Conservation (phyloP, 345 rosid species). For the Heritiera fomes region DNA sequence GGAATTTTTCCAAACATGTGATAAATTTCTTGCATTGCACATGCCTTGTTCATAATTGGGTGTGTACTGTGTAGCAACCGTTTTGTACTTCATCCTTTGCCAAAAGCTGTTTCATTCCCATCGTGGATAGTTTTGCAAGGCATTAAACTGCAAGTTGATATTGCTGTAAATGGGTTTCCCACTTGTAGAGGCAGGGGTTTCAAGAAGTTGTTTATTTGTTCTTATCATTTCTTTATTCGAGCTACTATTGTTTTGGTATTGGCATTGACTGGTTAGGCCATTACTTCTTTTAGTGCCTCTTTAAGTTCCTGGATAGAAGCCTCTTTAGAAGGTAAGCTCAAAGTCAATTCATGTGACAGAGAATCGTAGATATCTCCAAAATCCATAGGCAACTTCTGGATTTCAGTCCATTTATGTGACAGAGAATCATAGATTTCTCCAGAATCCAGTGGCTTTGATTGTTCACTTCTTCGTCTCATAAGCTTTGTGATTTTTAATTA, state of each 20-base stretch:
- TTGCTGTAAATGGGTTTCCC: constrained; percentile 30
- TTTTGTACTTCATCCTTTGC: constrained; percentile 27
- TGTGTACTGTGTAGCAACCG: constrained; percentile 5
- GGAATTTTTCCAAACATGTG: constrained; percentile 74
- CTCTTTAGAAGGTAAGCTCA: background rate
- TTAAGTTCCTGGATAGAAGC: background rate
- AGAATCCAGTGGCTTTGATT: constrained; percentile 68
- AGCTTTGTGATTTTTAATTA: constrained; percentile 50
- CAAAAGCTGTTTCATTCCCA: constrained; percentile 18
- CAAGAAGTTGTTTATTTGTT: constrained; percentile 16
- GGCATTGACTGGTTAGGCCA: background rate
- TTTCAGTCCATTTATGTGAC: too few relatives aligned
- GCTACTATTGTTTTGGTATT: constrained; percentile 8
- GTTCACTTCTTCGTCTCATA: constrained; percentile 56
- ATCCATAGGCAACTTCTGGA: too few relatives aligned
- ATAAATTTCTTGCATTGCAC: constrained; percentile 27
- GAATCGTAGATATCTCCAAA: constrained; percentile 93
- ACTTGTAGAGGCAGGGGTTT: constrained; percentile 28
- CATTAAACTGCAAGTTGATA: constrained; percentile 25
- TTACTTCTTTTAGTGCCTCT: background rate
- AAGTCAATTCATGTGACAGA: too few relatives aligned
- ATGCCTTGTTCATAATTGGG: constrained; percentile 5
- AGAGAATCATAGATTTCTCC: constrained; percentile 85
- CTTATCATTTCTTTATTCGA: constrained; percentile 12
- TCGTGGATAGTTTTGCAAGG: constrained; percentile 13